phyloP scores from a whole-genome alignment of 352 stramenopile genomes.

The Phytophthora tentaculata region DNA sequence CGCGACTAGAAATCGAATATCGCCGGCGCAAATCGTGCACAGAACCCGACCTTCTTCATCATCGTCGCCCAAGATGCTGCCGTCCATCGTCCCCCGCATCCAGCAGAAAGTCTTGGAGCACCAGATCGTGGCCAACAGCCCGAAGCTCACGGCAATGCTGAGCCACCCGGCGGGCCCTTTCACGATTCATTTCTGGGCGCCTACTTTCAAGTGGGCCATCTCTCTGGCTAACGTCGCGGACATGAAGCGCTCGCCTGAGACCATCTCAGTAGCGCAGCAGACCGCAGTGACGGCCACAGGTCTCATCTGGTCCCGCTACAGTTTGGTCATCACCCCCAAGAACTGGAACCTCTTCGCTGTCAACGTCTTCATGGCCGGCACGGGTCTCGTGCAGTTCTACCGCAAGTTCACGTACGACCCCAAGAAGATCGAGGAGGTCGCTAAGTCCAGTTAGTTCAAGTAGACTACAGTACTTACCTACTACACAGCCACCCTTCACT shows the following conservation, averaged over 20 bases:
- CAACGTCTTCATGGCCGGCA: slow-evolving; percentile 91
- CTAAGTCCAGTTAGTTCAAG: neutral
- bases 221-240: slow-evolving; percentile 89
- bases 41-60: neutral
- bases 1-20: neutral
- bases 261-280: slow-evolving; percentile 87
- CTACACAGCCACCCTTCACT: neutral
- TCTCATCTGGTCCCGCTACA: slow-evolving; percentile 92
- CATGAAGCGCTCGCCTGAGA: slow-evolving; percentile 81
- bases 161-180: slow-evolving; percentile 86
- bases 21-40: too few relatives aligned
- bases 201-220: slow-evolving; percentile 90
- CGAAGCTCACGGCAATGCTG: slow-evolving; percentile 66
- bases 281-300: slow-evolving; percentile 75
- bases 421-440: slow-evolving; percentile 1
- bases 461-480: slow-evolving; percentile 1
- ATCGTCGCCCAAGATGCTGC: slow-evolving; percentile 44
- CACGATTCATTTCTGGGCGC: slow-evolving; percentile 92
- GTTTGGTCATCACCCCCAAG: slow-evolving; percentile 86
- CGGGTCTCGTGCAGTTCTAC: slow-evolving; percentile 62
- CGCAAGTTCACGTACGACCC: slow-evolving; percentile 57
- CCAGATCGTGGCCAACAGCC: slow-evolving; percentile 73
- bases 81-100: slow-evolving; percentile 74
- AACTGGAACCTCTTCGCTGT: slow-evolving; percentile 93
- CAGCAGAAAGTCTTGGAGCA: slow-evolving; percentile 78